A percentile compares a stretch with the other conserved stretches of the same genome.
Evolutionary conservation across 1,284 basidiomycete genomes (phyloP).

Genomic region (Cryptococcus floricola): DNA sequence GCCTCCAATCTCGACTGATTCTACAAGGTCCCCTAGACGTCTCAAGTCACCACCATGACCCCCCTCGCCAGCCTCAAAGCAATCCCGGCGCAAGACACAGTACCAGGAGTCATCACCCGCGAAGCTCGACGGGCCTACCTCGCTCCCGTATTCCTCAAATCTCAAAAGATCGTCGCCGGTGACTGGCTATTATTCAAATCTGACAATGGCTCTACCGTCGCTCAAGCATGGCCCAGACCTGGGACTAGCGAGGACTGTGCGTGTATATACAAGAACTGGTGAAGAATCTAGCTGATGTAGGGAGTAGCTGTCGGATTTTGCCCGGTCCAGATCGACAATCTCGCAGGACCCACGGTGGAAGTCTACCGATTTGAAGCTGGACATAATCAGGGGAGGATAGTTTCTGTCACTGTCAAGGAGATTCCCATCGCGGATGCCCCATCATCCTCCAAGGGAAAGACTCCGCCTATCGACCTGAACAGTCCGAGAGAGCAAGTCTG

Average conservation of each 20-base stretch:
- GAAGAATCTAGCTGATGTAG: neutral
- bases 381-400: slow-evolving; percentile 17
- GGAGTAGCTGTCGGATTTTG: slow-evolving; percentile 21
- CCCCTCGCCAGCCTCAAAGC: too few species aligned
- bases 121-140: slow-evolving; percentile 35
- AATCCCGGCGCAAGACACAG: too few species aligned
- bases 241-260: slow-evolving; percentile 36
- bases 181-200: slow-evolving; percentile 35
- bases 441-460: neutral
- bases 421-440: neutral
- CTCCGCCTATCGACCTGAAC: slow-evolving; percentile 1
- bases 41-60: too few species aligned
- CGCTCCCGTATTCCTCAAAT: slow-evolving; percentile 36
- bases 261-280: neutral
- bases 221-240: slow-evolving; percentile 39
- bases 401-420: slow-evolving; percentile 23
- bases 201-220: slow-evolving; percentile 11
- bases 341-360: slow-evolving; percentile 20
- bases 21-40: too few species aligned
- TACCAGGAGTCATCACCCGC: slow-evolving; percentile 1
- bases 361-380: slow-evolving; percentile 25
- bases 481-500: slow-evolving; percentile 41
- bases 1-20: too few species aligned
- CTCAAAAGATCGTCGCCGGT: slow-evolving; percentile 41
- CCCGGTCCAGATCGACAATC: slow-evolving; percentile 18